phyloP scores from a whole-genome alignment of 2,329 filamentous ascomycete genomes.

The Penicillium sp. region DNA sequence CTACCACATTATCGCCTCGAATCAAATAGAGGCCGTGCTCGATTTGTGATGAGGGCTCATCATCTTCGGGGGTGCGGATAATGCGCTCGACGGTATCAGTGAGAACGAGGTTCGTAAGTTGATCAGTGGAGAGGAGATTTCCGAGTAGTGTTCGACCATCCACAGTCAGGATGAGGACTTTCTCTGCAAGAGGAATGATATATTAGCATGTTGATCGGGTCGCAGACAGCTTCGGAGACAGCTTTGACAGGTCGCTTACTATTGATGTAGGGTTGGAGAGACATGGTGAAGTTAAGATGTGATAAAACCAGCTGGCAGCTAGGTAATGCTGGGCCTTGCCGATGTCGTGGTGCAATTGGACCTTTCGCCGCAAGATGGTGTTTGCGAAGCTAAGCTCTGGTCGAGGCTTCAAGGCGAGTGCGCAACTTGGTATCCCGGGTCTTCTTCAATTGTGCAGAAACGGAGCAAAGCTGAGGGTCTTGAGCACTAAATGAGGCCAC shows the following conservation, averaged over 20 bases:
- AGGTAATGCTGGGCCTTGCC: background rate
- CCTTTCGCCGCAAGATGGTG: background rate
- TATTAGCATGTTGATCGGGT: slow-evolving; percentile 3
- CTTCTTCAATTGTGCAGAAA: background rate
- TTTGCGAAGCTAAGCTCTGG: background rate
- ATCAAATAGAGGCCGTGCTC: slow-evolving; percentile 88
- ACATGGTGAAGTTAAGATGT: slow-evolving; percentile 42
- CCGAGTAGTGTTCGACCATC: slow-evolving; percentile 87
- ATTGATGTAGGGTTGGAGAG: slow-evolving; percentile 55
- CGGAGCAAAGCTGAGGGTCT: background rate
- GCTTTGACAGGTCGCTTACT: slow-evolving; percentile 37
- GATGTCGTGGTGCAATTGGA: background rate
- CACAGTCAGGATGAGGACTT: slow-evolving; percentile 85
- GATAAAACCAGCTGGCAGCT: background rate
- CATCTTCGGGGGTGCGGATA: slow-evolving; percentile 81
- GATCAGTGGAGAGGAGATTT: slow-evolving; percentile 80
- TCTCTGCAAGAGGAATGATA: slow-evolving; percentile 60
- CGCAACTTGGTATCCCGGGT: background rate
- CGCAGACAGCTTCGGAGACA: background rate
- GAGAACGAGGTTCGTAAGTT: slow-evolving; percentile 90
- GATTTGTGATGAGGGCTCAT: slow-evolving; percentile 76
- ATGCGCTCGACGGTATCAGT: slow-evolving; percentile 83
- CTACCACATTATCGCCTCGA: slow-evolving; percentile 89
- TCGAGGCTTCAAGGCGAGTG: background rate
- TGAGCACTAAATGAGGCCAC: background rate